Conservation (phyloP, 2,329 filamentous ascomycete species). For the Aspergillus sp. region DNA sequence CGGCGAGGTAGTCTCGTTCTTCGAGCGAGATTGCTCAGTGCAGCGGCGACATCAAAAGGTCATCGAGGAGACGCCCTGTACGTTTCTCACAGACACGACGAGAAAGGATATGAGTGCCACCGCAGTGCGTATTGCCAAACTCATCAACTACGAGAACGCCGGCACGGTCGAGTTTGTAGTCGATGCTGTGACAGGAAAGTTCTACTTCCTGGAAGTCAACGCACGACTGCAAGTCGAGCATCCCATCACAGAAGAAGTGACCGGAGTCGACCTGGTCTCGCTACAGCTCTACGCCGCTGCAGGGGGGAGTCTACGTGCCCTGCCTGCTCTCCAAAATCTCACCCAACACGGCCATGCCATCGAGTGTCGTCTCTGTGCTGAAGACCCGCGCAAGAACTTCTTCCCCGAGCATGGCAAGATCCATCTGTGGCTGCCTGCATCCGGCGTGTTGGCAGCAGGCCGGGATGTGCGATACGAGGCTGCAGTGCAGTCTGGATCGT, state of each 20-base stretch:
- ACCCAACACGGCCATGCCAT: conserved; percentile 2
- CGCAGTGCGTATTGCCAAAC: conserved; percentile 38
- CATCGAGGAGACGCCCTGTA: conserved; percentile 83
- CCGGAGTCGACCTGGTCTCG: conserved; percentile 35
- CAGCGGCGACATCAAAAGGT: conserved; percentile 89
- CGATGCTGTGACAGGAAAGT: conserved; percentile 37
- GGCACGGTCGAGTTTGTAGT: conserved; percentile 51
- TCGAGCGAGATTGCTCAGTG: conserved; percentile 84
- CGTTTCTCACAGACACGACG: conserved; percentile 48
- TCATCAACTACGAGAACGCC: conserved; percentile 42
- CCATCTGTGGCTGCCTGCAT: conserved; percentile 29
- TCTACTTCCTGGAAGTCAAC: conserved; percentile 53
- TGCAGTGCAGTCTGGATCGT: not conserved
- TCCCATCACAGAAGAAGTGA: conserved; percentile 43
- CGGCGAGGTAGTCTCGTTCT: conserved; percentile 75
- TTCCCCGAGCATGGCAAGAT: not conserved
- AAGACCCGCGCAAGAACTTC: not conserved
- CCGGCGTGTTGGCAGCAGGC: conserved; percentile 12
- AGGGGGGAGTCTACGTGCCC: conserved; percentile 23
- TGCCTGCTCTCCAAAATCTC: not conserved
- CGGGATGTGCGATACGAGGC: not conserved
- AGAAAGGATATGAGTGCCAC: conserved; percentile 37
- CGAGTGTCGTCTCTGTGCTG: not conserved
- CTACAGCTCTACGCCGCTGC: conserved; percentile 36
- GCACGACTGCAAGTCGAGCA: conserved; percentile 54